These are phyloP conservation scores for Arctium lappa DNA, from an alignment of 129 eudicot species.

Conservation along the genomic window DNA sequence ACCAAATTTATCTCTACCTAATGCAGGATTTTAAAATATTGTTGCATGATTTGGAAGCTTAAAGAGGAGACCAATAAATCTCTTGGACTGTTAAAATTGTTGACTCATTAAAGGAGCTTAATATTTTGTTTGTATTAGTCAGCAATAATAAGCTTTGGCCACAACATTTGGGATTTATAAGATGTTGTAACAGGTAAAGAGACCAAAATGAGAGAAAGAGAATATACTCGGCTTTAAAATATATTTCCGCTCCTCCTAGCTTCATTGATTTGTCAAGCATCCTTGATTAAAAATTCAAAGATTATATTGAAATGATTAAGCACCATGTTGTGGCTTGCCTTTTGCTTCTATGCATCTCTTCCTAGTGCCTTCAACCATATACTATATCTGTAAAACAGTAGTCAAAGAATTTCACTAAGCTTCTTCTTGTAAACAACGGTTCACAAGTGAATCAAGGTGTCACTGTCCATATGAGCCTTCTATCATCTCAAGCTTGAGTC, in stretches of 20 bases:
- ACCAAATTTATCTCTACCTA: neutral
- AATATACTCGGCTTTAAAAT: neutral
- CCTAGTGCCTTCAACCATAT: neutral
- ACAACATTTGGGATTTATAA: neutral
- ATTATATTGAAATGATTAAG: neutral
- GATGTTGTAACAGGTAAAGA: neutral
- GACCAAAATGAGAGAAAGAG: neutral
- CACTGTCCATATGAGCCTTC: neutral
- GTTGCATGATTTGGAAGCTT: constrained; percentile 8
- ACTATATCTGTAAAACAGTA: neutral
- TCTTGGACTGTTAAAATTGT: neutral
- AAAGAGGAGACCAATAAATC: neutral
- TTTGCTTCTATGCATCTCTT: neutral
- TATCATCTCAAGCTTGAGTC: neutral
- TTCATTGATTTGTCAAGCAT: neutral
- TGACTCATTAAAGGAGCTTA: neutral
- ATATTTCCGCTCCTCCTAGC: neutral
- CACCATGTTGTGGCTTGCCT: neutral
- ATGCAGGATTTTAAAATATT: neutral
- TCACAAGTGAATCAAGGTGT: neutral
- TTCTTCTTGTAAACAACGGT: neutral
- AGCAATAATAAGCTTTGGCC: neutral
- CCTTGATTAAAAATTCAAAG: neutral
- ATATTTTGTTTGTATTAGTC: neutral
- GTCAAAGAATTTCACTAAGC: neutral